Evolutionary conservation across 2,329 filamentous ascomycete species (phyloP).

Genomic region (Anthostomella pinea): DNA sequence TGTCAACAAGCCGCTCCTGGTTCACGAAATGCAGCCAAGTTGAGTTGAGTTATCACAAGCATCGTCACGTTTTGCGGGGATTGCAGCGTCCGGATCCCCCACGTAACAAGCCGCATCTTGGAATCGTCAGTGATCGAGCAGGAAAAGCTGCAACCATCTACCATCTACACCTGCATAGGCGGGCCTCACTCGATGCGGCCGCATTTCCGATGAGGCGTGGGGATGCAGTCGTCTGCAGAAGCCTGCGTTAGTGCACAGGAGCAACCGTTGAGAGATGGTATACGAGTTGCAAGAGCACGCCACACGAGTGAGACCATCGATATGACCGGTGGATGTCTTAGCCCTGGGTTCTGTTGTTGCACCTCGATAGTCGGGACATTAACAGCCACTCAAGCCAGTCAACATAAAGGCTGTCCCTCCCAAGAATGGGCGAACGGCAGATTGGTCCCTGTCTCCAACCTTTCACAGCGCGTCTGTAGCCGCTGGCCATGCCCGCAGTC

Average conservation of each 20-base stretch:
- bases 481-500: constrained; percentile 33
- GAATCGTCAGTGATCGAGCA: constrained; percentile 10
- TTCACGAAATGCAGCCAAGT: constrained; percentile 13
- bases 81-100: constrained; percentile 7
- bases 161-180: constrained; percentile 33
- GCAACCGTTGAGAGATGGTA: constrained; percentile 23
- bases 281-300: constrained; percentile 16
- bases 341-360: constrained; percentile 27
- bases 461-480: constrained; percentile 43
- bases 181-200: constrained; percentile 32
- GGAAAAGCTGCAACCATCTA: constrained; percentile 17
- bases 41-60: constrained; percentile 16
- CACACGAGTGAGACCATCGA: constrained; percentile 20
- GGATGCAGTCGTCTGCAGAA: constrained; percentile 29
- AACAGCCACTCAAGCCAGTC: constrained; percentile 23
- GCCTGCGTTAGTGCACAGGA: constrained; percentile 21
- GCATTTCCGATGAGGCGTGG: constrained; percentile 32
- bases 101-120: constrained; percentile 18
- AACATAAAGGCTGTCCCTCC: constrained; percentile 28
- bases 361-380: constrained; percentile 32
- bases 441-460: constrained; percentile 34
- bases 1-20: constrained; percentile 18
- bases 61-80: constrained; percentile 6
- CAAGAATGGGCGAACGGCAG: constrained; percentile 27
- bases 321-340: constrained; percentile 28